Conservation (phyloP, 2,329 filamentous ascomycete genomes). For the Sclerotinia minor region DNA sequence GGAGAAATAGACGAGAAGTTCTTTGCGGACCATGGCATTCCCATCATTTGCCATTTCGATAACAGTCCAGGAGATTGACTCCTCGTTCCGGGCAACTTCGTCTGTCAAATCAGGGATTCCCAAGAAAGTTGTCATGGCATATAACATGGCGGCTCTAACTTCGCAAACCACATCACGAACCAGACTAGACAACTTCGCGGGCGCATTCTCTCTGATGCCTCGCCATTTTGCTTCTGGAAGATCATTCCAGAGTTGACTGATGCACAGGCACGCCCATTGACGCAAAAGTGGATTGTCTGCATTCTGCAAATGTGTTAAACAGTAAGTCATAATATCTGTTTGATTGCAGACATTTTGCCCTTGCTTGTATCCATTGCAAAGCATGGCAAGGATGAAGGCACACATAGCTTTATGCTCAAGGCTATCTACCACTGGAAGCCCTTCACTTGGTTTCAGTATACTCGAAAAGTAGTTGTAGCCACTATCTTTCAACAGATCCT, state of each 20-base stretch:
- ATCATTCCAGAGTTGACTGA: constrained; percentile 92
- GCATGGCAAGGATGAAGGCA: constrained; percentile 94
- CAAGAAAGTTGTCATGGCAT: constrained; percentile 90
- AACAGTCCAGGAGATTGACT: constrained; percentile 84
- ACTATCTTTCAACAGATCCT: constrained; percentile 92
- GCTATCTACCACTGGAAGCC: constrained; percentile 80
- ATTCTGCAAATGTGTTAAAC: constrained; percentile 79
- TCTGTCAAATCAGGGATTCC: constrained; percentile 91
- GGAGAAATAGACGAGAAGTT: constrained; percentile 90
- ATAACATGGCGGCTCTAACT: constrained; percentile 88
- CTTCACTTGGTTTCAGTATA: constrained; percentile 81
- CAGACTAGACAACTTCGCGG: constrained; percentile 75
- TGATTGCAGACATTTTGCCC: constrained; percentile 90
- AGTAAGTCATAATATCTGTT: constrained; percentile 86
- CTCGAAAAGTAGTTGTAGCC: constrained; percentile 96
- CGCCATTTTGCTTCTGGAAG: constrained; percentile 93
- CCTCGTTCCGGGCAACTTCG: constrained; percentile 87
- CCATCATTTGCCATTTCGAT: constrained; percentile 92
- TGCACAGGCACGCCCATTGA: constrained; percentile 93
- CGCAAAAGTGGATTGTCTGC: constrained; percentile 83
- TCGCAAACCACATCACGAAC: constrained; percentile 86
- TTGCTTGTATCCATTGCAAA: constrained; percentile 91
- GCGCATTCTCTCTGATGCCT: constrained; percentile 82
- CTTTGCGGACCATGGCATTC: constrained; percentile 89
- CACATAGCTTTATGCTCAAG: constrained; percentile 99